phyloP scores from a whole-genome alignment of 352 stramenopile species.

The Phytopythium litorale region DNA sequence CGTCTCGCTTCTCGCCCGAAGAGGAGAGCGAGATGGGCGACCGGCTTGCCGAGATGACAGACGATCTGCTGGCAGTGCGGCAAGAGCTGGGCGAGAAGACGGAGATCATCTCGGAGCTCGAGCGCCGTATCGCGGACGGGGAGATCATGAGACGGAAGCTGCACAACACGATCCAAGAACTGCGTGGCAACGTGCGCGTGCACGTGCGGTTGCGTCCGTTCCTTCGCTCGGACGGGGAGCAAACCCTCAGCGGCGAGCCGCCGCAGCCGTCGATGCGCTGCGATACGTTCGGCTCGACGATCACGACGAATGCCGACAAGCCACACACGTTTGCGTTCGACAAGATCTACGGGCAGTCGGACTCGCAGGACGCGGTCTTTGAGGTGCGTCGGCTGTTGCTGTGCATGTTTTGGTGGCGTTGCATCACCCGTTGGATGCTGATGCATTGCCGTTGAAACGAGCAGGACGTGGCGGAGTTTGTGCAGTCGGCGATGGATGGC shows the following conservation, averaged over 20 bases:
- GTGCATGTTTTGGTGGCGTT: background rate
- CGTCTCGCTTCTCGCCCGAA: slow-evolving; percentile 14
- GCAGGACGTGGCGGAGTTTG: slow-evolving; percentile 84
- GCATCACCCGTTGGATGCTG: no score
- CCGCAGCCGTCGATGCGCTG: slow-evolving; percentile 54
- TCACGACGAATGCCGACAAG: slow-evolving; percentile 68
- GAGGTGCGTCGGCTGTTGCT: slow-evolving; percentile 13
- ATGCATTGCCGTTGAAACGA: slow-evolving; percentile 1
- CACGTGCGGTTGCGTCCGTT: slow-evolving; percentile 94
- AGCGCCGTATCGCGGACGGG: slow-evolving; percentile 53
- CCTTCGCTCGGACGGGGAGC: slow-evolving; percentile 74
- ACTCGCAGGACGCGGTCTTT: slow-evolving; percentile 97
- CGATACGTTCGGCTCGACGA: slow-evolving; percentile 67
- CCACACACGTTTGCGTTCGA: slow-evolving; percentile 96
- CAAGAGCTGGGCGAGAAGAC: slow-evolving; percentile 63
- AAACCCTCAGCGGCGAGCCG: slow-evolving; percentile 34
- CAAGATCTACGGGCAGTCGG: slow-evolving; percentile 94
- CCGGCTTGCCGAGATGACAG: slow-evolving; percentile 65
- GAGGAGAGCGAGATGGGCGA: slow-evolving; percentile 44
- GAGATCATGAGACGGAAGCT: slow-evolving; percentile 90
- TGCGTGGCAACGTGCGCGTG: slow-evolving; percentile 99
- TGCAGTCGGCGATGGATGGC: slow-evolving; percentile 94
- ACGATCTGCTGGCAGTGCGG: slow-evolving; percentile 54
- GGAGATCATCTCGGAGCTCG: slow-evolving; percentile 63
- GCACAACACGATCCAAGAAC: slow-evolving; percentile 99